Conservation (phyloP, 306 rosid genomes). For the Parietaria judaica region DNA sequence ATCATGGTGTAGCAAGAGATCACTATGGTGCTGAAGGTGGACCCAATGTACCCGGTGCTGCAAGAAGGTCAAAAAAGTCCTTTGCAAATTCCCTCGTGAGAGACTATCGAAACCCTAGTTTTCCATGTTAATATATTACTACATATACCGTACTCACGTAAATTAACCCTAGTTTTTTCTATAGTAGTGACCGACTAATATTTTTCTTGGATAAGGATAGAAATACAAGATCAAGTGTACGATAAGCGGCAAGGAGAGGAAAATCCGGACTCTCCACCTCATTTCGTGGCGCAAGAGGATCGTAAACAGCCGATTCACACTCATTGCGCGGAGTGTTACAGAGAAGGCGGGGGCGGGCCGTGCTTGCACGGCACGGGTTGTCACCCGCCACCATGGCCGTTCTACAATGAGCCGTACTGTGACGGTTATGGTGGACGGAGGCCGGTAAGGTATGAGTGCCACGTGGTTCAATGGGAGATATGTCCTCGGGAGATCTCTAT, state of each 20-base stretch:
- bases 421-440: conserved; percentile 27
- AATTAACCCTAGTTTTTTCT: no score
- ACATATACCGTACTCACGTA: neutral
- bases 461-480: conserved; percentile 40
- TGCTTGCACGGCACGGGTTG: conserved; percentile 7
- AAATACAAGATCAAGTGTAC: conserved; percentile 65
- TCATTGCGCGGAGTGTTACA: neutral
- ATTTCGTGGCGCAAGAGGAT: no score
- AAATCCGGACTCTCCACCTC: no score
- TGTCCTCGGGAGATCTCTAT: conserved; percentile 3
- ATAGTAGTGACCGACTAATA: conserved; percentile 7
- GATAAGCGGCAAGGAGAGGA: conserved; percentile 30
- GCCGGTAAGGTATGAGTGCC: conserved; percentile 23
- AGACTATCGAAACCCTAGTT: conserved; percentile 11
- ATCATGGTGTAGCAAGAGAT: conserved; percentile 29
- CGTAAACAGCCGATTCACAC: neutral
- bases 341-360: conserved; percentile 15
- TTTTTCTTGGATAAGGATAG: conserved; percentile 35
- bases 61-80: conserved; percentile 73
- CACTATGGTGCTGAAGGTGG: conserved; percentile 57
- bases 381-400: conserved; percentile 9
- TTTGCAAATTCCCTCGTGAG: conserved; percentile 62
- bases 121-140: neutral
- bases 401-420: conserved; percentile 23
- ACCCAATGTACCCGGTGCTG: conserved; percentile 55